These are phyloP conservation scores for Circinella minor DNA, from an alignment of 371 early-diverging fungal genomes.

Conservation along the genomic window DNA sequence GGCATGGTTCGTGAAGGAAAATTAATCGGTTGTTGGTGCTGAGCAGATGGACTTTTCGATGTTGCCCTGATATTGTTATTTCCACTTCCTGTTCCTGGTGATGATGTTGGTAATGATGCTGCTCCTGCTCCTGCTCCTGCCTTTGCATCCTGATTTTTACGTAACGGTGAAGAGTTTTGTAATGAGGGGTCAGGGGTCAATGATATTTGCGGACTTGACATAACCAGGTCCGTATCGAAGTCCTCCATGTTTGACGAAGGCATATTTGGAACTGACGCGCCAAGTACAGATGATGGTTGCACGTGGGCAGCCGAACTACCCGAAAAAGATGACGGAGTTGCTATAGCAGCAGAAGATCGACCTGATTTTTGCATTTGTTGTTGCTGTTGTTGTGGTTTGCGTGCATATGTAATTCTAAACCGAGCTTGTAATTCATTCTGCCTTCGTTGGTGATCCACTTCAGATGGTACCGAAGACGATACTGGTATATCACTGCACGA, in stretches of 20 bases:
- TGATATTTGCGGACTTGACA: conserved; percentile 7
- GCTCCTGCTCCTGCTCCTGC: not conserved
- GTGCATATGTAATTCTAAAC: conserved; percentile 38
- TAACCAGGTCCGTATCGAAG: not conserved
- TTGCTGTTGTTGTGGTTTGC: conserved; percentile 15
- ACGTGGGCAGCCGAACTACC: conserved; percentile 4
- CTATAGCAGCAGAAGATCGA: conserved; percentile 1
- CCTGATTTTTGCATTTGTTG: not conserved
- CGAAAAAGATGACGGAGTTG: conserved; percentile 16
- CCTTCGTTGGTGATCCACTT: conserved; percentile 36
- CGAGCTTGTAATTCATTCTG: conserved; percentile 34
- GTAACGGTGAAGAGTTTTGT: not conserved
- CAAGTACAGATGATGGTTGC: conserved; percentile 9
- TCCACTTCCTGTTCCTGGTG: conserved; percentile 1
- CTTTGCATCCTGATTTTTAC: not conserved
- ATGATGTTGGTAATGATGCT: conserved; percentile 1
- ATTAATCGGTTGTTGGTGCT: not conserved
- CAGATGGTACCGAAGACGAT: conserved; percentile 20
- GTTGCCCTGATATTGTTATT: conserved; percentile 1
- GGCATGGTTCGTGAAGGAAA: conserved; percentile 37
- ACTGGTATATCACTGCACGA: not conserved
- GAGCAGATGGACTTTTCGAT: conserved; percentile 6
- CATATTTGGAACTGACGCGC: conserved; percentile 19
- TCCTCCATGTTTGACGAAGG: conserved; percentile 5
- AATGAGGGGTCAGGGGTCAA: conserved; percentile 4